Base-by-base conservation (phyloP, 2,329 filamentous ascomycete species). In the Eutypa lata region DNA sequence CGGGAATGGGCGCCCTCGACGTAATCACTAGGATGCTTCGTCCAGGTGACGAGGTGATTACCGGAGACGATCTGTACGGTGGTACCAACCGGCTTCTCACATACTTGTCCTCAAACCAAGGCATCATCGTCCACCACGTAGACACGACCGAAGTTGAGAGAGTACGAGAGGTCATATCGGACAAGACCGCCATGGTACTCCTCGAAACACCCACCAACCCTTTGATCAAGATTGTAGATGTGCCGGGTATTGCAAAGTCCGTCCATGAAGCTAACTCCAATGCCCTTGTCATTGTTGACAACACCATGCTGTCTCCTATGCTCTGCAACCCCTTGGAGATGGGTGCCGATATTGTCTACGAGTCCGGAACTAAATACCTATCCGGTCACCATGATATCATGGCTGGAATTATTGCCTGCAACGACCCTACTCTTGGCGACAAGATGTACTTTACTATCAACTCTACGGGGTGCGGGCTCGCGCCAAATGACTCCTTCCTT, bases 351-450 rank as follows among this genome's bases (percentile, higher is more conserved):
- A 89, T 99, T 61, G 91, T 96, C 52, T 99, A 99, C 73, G 94
- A 99, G 76, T 96, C 90, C 24, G 94, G 94, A 52, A 99, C 94
- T 22, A 99, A 99, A 72, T 99, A 99, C 67, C 81, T 99, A 6
- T 97, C 92, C 1, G 94, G 94, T 31, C 94, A 99, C 71, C 94
- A 99, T 77, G 95, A 99, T 69, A 88, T 99, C 68, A 99, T 99
- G 94, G 94, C 94, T 10, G 94, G 95, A 57, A 91, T 99, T 28
- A 89, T 99, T 60, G 94, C 92, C 21, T 85, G 92, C 71, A 97
- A 97, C 69, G 88, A 96, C 66, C 71, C 84, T 4, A 76, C 83
- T 3, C 76, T 99, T 26, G 92, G 88, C 46, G 91, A 99, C 65
- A 90, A 89, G 67, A 85, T 99, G 61, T 99, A 89, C 76, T 97